Evolutionary conservation across 768 basidiomycete species (phyloP).

Genomic region (Pholiota molesta): DNA sequence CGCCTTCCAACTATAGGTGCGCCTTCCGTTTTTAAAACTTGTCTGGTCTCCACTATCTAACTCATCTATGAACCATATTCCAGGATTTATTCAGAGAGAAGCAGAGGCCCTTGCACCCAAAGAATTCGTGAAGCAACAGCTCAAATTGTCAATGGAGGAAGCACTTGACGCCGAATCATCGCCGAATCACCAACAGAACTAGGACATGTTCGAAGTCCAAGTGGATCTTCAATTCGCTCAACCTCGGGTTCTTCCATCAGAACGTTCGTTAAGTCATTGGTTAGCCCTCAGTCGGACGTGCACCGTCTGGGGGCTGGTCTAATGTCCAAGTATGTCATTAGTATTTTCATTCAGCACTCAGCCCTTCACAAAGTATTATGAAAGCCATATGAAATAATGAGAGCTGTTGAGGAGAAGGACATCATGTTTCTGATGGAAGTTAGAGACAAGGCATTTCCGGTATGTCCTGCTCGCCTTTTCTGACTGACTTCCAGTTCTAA

Average conservation of each 20-base stretch:
- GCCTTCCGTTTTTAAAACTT: conserved; percentile 31
- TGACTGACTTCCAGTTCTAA: not conserved
- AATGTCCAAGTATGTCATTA: conserved; percentile 29
- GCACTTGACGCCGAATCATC: conserved; percentile 27
- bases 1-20: conserved; percentile 70
- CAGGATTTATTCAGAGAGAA: conserved; percentile 75
- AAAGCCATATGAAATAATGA: conserved; percentile 65
- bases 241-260: conserved; percentile 30
- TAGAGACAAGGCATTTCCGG: conserved; percentile 78
- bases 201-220: conserved; percentile 18
- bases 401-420: conserved; percentile 86
- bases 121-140: conserved; percentile 57
- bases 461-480: conserved; percentile 36
- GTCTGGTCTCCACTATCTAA: not conserved
- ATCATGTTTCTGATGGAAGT: conserved; percentile 83
- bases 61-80: conserved; percentile 1
- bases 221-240: conserved; percentile 27
- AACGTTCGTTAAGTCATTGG: conserved; percentile 32
- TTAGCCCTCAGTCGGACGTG: conserved; percentile 19
- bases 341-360: not conserved
- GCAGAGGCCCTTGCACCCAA: conserved; percentile 60
- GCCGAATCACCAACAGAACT: conserved; percentile 14
- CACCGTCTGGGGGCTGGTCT: conserved; percentile 25
- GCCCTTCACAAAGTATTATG: conserved; percentile 2
- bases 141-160: conserved; percentile 25